These are phyloP conservation scores for Terana coerulea DNA, from an alignment of 768 basidiomycete species.

Conservation along the genomic window DNA sequence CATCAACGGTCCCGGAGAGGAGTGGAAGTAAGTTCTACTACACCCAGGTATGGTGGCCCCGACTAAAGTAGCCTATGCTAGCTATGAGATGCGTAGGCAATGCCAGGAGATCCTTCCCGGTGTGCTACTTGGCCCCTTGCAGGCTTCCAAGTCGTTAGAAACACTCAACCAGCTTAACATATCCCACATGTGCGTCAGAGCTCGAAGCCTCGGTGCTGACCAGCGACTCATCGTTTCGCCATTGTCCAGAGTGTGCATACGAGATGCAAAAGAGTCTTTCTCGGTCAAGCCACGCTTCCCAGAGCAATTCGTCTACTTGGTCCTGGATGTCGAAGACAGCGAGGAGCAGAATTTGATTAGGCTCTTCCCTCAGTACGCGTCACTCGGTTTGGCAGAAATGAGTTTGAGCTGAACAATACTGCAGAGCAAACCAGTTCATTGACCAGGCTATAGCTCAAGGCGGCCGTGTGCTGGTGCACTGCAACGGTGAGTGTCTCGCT, in stretches of 20 bases:
- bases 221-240: neutral
- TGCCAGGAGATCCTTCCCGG: conserved; percentile 88
- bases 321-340: conserved; percentile 84
- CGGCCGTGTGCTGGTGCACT: conserved; percentile 83
- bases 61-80: conserved; percentile 23
- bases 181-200: conserved; percentile 68
- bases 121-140: conserved; percentile 82
- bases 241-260: conserved; percentile 70
- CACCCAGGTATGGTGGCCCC: neutral
- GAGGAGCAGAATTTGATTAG: conserved; percentile 95
- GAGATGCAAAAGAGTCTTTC: conserved; percentile 86
- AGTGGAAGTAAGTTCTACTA: conserved; percentile 62
- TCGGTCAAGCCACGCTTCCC: conserved; percentile 85
- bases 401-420: neutral
- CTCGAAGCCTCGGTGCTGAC: neutral
- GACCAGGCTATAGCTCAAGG: conserved; percentile 59
- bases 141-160: conserved; percentile 79
- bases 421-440: conserved; percentile 75
- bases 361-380: conserved; percentile 74
- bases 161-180: conserved; percentile 62
- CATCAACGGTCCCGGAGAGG: conserved; percentile 78
- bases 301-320: conserved; percentile 72
- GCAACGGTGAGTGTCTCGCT: conserved; percentile 58
- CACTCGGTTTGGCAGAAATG: neutral
- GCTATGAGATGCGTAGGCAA: conserved; percentile 95